Base-by-base conservation (phyloP, 306 rosid species). In the Rosa chinensis region DNA sequence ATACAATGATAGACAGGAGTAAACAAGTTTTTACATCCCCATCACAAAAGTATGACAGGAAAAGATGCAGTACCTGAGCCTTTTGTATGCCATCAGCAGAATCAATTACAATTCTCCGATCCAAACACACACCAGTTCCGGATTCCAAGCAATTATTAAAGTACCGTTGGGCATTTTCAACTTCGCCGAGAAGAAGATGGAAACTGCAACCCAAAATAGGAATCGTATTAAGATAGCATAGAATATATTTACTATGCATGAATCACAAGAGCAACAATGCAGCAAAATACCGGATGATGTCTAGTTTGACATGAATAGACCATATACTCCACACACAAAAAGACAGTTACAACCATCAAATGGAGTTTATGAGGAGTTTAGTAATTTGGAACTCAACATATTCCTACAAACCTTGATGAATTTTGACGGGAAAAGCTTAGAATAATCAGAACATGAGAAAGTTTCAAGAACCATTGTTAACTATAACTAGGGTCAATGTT, bases 131-230 rank as follows among this genome's bases (percentile, higher is more conserved):
- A 84, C 72, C 88, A 62, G 77, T 84, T 67, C 79, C 83, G 3
- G 90, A 85, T 79, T 90, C 96, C 84, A 89, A 66, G 85, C 92
- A 91, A 87, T 84, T 87, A 45, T 52, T 91, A 56, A 84, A 92
- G 84, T 67, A 84, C 68, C 66, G 83, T 84, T 56, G 66, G 66
- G 97, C 96, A 84, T 83, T 81, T 70, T 91, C 96, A 52, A 87
- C 76, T 75, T 90, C 97, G 75, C 99, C 99, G 5, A 95, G 92
- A 86, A 87, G 84, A 91, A 95, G 99, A 86, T 91, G 89, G 72
- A 93, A 92, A 55, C 99, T 95, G 86, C 55, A 35, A 76, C 13
- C 52, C 75, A 73, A 72, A 52, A 63, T 45, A 80, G 72, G 84
- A 77, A 76, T 67, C 70, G 87, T 28, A 39, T 6, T 50, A 58